Base-by-base conservation (phyloP, 805 yeast genomes). In the Yarrowia yakushimensis region DNA sequence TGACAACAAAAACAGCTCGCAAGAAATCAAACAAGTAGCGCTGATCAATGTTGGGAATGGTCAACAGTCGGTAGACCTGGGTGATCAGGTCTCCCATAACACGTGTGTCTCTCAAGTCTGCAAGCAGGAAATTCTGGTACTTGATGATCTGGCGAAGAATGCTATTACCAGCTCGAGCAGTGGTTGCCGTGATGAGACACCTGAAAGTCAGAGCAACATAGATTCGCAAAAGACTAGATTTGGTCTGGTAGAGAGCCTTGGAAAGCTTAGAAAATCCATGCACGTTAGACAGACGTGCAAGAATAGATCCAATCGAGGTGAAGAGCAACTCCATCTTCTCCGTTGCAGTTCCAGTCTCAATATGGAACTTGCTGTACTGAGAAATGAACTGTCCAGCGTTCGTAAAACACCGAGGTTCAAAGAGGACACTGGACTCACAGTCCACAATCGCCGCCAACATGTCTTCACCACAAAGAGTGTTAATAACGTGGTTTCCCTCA, bases 181-280 rank as follows among this genome's bases (percentile, higher is more conserved):
- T 55, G n/a, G 61, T 28, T 4, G 48, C 48, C 4, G 46, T 55
- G 3, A 28, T 23, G 5, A 55, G 48, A 30, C 46, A 41, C 4
- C 48, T 18, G 36, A 55, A 41, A 7, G 48, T 41, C 11, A 55
- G 48, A 20, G 61, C 46, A 11, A 39, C 46, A 13, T 39, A 55
- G 31, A 41, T 41, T 5, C 48, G 31, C 20, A 39, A 37, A 28
- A 55, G 37, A 31, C 48, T 39, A 13, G 46, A 55, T 27, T 41
- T 55, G 48, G 61, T 55, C 30, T 55, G 61, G 46, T 39, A 41
- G n/a, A 55, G 48, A 2, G 61, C 48, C 30, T 55, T 55, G 11
- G 61, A 55, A 5, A 39, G 48, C 39, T 55, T 55, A 1, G 46
- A 41, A 22, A 52, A 52, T 20, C 48, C 61, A 55, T 55, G 48